Base-by-base conservation (phyloP, 768 basidiomycete species). In the Suillus weaverae region DNA sequence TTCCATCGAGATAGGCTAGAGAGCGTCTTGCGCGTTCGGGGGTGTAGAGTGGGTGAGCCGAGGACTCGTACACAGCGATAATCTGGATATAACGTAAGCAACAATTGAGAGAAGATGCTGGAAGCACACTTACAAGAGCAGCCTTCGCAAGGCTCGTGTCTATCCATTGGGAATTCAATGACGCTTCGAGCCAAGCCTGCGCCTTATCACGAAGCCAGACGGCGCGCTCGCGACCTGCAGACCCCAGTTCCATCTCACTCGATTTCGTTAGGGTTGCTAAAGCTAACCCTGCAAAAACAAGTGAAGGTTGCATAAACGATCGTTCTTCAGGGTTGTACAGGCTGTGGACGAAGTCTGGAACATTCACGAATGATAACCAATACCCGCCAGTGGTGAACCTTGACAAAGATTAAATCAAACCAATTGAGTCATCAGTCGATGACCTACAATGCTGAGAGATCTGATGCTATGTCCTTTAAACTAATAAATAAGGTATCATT, bases 51-150 rank as follows among this genome's bases (percentile, higher is more conserved):
- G 90, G 90, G 65, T 93, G 89, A 5, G 88, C 84, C 1, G 89
- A 92, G 0, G 85, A 84, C 73, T 94, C 92, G 69, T 91, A 94
- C 3, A 94, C 78, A 6, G 91, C 89, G 10, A 93, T 81, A 57
- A 94, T 85, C 91, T 91, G 66, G 39, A 5, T n/a, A 18, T 16
- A 14, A 43, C 54, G 46, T 77, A 48, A 73, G 69, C 65, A 66
- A 39, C 22, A 26, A 39, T 11, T 53, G 35, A 22, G 38, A 30
- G 8, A 36, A 22, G 14, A 14, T 9, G 41, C 8, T 30, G 38
- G 61, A 57, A 7, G 46, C 26, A 50, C 6, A 76, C 84, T 66
- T 59, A 90, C 90, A 67, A 89, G 76, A 7, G 90, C 91, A 10
- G 91, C 90, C 70, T 91, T 89, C 1, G 89, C 92, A 9, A 92